Evolutionary conservation across 768 basidiomycete species (phyloP), one percentile per base, ranked within the genome.

Genomic region (Tricholoma sp.): DNA sequence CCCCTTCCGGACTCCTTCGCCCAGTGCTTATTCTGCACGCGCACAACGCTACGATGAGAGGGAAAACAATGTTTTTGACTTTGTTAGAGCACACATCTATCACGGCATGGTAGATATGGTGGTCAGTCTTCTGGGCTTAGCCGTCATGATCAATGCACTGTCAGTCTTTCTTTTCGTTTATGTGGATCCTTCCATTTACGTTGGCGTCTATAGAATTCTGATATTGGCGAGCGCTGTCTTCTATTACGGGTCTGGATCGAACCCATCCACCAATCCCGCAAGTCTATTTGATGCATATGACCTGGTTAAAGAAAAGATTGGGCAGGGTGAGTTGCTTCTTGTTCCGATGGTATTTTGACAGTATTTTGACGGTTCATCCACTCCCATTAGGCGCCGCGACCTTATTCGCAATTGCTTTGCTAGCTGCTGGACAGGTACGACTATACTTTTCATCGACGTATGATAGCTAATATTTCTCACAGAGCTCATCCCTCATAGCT

Each of bases 141-240:
- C 95, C 0, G 83, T 96, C 15, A 72, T 91, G 28, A 94, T 96
- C 68, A 98, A 98, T 69, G 82, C 91, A 6, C 66, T 89, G 89
- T 88, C 44, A 12, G 61, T 55, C 83, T 39, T 32, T 57, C 52
- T 57, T 59, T 36, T 51, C 15, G 42, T 42, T n/a, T 33, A 0
- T 45, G 20, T 28, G 42, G 5, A 32, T 54, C 17, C 52, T 53
- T 59, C 15, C 44, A 48, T 53, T 31, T 10, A 49, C n/a, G 17
- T 9, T 36, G 17, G 12, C 11, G 53, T 57, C 11, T 7, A 11
- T 55, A 91, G 89, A 58, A 94, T 96, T 58, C 74, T 95, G 37
- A 86, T 94, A 39, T 74, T 96, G 41, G 89, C 91, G 1, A 78
- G 85, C 32, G 86, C 91, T 11, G 91, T 92, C 6, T 96, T 93